A percentile compares a stretch with the other conserved stretches of the same genome.
phyloP scores from a whole-genome alignment of 768 basidiomycete species.

The Hygrocybe coccinea region DNA sequence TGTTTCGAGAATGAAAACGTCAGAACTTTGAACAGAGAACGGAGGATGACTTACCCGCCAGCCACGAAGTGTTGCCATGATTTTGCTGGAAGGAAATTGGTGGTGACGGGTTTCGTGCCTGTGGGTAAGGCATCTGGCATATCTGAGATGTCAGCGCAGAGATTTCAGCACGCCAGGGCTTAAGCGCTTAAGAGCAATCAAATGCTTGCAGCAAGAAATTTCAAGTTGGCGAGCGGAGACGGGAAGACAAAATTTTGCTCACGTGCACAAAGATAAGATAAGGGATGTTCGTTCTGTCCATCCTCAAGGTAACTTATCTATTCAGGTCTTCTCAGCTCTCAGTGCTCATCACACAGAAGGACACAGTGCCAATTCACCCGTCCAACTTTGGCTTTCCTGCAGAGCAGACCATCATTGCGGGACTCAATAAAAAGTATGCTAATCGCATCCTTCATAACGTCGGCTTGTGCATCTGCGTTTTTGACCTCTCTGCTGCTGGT shows the following conservation, averaged over 20 bases:
- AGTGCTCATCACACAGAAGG: constrained; percentile 42
- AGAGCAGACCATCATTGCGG: constrained; percentile 74
- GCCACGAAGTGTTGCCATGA: constrained; percentile 83
- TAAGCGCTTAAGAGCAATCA: neutral
- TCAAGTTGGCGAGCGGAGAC: neutral
- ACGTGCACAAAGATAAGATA: constrained; percentile 5
- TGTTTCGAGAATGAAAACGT: constrained; percentile 4
- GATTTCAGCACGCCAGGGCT: neutral
- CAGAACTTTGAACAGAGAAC: neutral
- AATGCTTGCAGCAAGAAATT: neutral
- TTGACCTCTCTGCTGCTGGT: constrained; percentile 79
- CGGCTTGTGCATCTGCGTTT: constrained; percentile 86
- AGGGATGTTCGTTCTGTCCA: constrained; percentile 45
- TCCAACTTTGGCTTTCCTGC: constrained; percentile 75
- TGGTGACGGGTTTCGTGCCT: constrained; percentile 29
- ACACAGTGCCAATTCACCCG: constrained; percentile 86
- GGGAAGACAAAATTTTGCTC: neutral
- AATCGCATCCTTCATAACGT: constrained; percentile 88
- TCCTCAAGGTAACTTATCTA: constrained; percentile 38
- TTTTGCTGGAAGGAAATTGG: constrained; percentile 54
- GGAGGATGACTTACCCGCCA: constrained; percentile 62
- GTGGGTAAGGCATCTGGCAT: constrained; percentile 17
- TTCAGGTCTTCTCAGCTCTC: neutral
- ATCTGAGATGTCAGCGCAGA: neutral
- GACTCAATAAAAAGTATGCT: constrained; percentile 93